Evolutionary conservation across 805 yeast species (phyloP).

Genomic region (Tetrapisispora taiwanensis): DNA sequence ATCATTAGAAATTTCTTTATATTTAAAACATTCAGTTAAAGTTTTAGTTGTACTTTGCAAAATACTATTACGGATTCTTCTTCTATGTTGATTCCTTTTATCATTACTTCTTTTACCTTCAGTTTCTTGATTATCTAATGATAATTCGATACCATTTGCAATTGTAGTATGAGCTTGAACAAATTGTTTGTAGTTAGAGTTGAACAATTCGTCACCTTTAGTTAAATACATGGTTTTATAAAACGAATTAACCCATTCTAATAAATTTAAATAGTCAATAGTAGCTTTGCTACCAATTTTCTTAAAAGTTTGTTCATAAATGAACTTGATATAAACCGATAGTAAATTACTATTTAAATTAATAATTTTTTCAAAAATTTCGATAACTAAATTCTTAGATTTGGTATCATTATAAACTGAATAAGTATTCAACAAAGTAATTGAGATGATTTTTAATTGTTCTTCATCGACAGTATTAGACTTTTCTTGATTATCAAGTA

Average conservation of each 20-base stretch:
- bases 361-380: constrained; percentile 33
- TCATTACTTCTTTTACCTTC: constrained; percentile 12
- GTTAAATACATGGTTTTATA: constrained; percentile 11
- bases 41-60: constrained; percentile 24
- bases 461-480: constrained; percentile 7
- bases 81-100: constrained; percentile 31
- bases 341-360: constrained; percentile 27
- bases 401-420: constrained; percentile 40
- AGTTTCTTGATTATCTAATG: constrained; percentile 18
- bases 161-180: constrained; percentile 32
- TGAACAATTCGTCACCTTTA: constrained; percentile 18
- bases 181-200: constrained; percentile 29
- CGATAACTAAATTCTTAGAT: constrained; percentile 36
- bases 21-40: constrained; percentile 18
- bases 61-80: constrained; percentile 31
- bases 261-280: constrained; percentile 45
- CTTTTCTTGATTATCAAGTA: constrained; percentile 10
- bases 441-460: constrained; percentile 25
- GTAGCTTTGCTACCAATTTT: constrained; percentile 38
- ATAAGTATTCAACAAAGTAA: constrained; percentile 38
- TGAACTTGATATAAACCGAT: constrained; percentile 32
- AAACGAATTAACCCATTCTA: constrained; percentile 46
- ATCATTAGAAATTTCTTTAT: constrained; percentile 6
- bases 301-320: constrained; percentile 26
- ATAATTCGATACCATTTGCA: constrained; percentile 22